Percentiles rank a stretch among this genome's conserved stretches.
These are phyloP conservation scores for Aspergillus hancockii DNA, from an alignment of 495 filamentous ascomycete species.

Conservation along the genomic window DNA sequence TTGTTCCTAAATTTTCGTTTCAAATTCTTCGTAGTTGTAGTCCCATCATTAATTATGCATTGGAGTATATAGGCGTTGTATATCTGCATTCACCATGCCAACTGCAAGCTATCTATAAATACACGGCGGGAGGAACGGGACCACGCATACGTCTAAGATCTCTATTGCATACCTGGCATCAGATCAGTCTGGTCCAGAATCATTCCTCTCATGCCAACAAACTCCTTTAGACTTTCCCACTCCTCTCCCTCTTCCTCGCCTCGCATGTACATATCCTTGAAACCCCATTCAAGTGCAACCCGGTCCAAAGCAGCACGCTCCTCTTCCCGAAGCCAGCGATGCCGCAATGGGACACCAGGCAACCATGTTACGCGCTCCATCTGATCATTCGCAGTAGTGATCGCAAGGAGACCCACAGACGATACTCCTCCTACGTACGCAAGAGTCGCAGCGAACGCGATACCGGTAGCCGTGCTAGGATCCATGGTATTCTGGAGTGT, in stretches of 20 bases:
- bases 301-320: constrained; percentile 88
- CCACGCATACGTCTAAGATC: not conserved
- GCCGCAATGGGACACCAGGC: constrained; percentile 71
- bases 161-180: constrained; percentile 86
- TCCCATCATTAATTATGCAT: not conserved
- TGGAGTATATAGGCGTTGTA: not conserved
- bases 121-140: not conserved
- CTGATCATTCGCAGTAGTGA: constrained; percentile 87
- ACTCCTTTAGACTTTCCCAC: constrained; percentile 83
- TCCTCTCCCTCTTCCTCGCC: constrained; percentile 91
- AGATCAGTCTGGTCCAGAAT: constrained; percentile 81
- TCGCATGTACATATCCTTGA: constrained; percentile 71
- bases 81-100: not conserved
- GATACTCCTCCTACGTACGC: constrained; percentile 79
- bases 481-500: constrained; percentile 73
- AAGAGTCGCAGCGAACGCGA: constrained; percentile 76
- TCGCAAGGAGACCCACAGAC: constrained; percentile 77
- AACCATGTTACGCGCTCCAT: constrained; percentile 92
- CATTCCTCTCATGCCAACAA: constrained; percentile 79
- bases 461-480: constrained; percentile 64
- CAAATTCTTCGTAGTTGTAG: constrained; percentile 4
- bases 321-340: constrained; percentile 91
- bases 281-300: constrained; percentile 86
- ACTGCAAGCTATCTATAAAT: not conserved
- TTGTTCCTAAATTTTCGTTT: constrained; percentile 12